These are phyloP conservation scores for Chalciporus piperatus DNA, from an alignment of 768 basidiomycete species.

Conservation along the genomic window DNA sequence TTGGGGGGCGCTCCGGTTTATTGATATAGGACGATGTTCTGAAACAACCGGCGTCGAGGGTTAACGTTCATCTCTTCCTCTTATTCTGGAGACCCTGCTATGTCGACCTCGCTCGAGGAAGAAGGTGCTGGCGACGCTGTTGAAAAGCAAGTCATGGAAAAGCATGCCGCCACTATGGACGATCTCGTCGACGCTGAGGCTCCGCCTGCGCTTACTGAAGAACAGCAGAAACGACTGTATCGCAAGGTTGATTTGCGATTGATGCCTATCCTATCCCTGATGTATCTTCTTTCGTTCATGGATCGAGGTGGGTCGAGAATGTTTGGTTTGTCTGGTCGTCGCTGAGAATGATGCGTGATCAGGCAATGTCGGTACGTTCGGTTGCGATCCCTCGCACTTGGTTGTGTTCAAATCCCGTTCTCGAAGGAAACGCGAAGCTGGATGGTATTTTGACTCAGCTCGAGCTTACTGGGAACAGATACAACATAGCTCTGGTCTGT, in stretches of 20 bases:
- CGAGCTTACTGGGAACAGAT: conserved; percentile 53
- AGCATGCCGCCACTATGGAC: not conserved
- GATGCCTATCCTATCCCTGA: conserved; percentile 55
- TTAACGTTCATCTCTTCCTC: too few relatives aligned
- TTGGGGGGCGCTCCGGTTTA: too few relatives aligned
- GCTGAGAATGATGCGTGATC: not conserved
- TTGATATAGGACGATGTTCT: too few relatives aligned
- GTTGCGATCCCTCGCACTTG: not conserved
- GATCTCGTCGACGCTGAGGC: too few relatives aligned
- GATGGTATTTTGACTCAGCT: conserved; percentile 60
- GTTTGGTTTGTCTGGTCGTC: not conserved
- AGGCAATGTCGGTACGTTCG: conserved; percentile 55
- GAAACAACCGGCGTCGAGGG: too few relatives aligned
- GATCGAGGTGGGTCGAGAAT: conserved; percentile 47
- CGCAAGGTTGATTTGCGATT: conserved; percentile 56
- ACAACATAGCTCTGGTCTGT: conserved; percentile 63
- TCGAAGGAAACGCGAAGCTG: conserved; percentile 58
- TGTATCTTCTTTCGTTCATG: conserved; percentile 64
- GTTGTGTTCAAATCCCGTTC: not conserved
- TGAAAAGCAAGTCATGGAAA: not conserved
- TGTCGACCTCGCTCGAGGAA: not conserved
- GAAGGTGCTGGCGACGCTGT: not conserved
- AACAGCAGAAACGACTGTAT: conserved; percentile 53
- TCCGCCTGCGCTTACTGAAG: conserved; percentile 16
- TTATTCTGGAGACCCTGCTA: too few relatives aligned